phyloP scores from a whole-genome alignment of 2,329 filamentous ascomycete species.

The Sordariomycetes sp. region DNA sequence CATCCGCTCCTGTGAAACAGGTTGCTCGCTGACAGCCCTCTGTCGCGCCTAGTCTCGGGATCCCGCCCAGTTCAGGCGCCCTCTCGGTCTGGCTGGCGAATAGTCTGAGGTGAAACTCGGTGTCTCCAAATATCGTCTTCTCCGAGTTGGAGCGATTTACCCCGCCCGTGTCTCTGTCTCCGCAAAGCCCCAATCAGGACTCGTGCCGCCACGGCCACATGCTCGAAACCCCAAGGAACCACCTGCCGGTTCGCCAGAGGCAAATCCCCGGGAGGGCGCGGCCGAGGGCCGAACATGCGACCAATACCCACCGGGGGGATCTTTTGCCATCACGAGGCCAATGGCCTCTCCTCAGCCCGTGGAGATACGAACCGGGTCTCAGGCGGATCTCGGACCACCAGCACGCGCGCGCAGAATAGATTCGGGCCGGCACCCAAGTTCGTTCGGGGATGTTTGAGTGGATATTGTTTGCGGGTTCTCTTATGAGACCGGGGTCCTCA shows the following conservation, averaged over 20 bases:
- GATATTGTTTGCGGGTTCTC: background rate
- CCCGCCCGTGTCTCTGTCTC: background rate
- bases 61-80: background rate
- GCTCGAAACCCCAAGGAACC: background rate
- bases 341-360: background rate
- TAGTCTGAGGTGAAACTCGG: constrained; percentile 2
- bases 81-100: background rate
- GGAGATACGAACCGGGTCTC: background rate
- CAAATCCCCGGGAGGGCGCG: background rate
- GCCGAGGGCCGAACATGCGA: background rate
- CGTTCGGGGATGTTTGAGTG: background rate
- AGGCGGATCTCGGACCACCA: background rate
- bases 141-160: constrained; percentile 3
- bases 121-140: constrained; percentile 1
- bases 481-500: background rate
- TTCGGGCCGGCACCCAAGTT: background rate
- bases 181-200: background rate
- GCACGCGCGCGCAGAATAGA: background rate
- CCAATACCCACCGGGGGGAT: background rate
- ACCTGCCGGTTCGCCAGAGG: background rate
- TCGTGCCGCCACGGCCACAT: background rate
- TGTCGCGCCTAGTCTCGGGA: no score
- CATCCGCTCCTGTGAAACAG: no score
- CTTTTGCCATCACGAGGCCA: background rate
- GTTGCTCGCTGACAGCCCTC: no score